Percentiles rank a stretch among this genome's conserved stretches.
Conservation (phyloP, 164 flowering plant species). For the Chloranthus sessilifolius region DNA sequence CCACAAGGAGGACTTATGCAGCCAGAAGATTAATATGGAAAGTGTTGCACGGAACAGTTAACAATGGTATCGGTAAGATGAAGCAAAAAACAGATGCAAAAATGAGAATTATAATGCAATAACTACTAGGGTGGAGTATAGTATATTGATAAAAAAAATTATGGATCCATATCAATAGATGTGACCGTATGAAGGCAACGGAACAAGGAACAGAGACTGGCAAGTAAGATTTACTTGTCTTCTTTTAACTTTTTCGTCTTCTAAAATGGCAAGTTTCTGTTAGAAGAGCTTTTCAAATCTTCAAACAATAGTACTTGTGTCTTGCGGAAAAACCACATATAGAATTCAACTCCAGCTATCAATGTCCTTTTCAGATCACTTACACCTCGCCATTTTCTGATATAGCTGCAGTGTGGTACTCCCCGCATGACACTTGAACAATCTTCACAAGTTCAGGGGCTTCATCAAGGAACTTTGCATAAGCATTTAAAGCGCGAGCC, state of each 20-base stretch:
- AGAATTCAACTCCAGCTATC: slow-evolving; percentile 32
- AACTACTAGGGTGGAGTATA: too few species aligned
- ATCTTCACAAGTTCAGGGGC: slow-evolving; percentile 97
- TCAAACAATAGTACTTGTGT: slow-evolving; percentile 21
- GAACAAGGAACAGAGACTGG: slow-evolving; percentile 23
- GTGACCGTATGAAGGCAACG: neutral
- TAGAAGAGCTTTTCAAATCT: slow-evolving; percentile 21
- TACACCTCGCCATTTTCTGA: slow-evolving; percentile 96
- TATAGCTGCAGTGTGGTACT: slow-evolving; percentile 96
- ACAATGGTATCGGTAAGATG: too few species aligned
- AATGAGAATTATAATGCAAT: too few species aligned
- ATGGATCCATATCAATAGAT: too few species aligned
- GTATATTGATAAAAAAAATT: too few species aligned
- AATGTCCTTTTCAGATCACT: slow-evolving; percentile 50
- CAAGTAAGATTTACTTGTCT: slow-evolving; percentile 21
- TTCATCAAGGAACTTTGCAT: slow-evolving; percentile 84
- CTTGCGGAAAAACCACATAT: slow-evolving; percentile 43
- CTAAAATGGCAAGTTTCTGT: slow-evolving; percentile 22
- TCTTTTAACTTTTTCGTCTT: slow-evolving; percentile 21
- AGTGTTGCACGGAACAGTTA: too few species aligned
- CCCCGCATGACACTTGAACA: slow-evolving; percentile 90
- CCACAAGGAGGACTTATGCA: too few species aligned
- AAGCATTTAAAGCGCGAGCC: slow-evolving; percentile 72
- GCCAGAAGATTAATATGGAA: too few species aligned
- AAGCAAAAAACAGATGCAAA: too few species aligned